Conservation (phyloP, 2,329 filamentous ascomycete genomes). For the Seiridium cupressi region DNA sequence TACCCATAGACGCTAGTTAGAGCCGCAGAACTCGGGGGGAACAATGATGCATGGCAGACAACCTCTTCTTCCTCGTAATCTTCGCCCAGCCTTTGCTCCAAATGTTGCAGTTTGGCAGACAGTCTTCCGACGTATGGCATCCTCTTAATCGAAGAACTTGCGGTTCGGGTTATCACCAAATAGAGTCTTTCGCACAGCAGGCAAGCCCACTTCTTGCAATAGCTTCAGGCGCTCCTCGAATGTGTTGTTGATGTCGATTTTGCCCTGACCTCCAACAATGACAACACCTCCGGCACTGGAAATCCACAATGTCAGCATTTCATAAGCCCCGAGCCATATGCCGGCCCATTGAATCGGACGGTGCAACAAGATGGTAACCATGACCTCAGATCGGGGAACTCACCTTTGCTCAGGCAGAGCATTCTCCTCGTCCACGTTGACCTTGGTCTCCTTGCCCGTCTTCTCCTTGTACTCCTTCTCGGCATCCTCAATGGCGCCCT, state of each 20-base stretch:
- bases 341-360: neutral
- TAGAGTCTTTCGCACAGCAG: conserved; percentile 78
- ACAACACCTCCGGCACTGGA: conserved; percentile 77
- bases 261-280: conserved; percentile 79
- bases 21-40: neutral
- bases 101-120: neutral
- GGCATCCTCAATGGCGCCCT: conserved; percentile 76
- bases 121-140: no score
- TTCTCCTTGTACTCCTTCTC: conserved; percentile 81
- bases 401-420: conserved; percentile 80
- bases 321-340: neutral
- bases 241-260: conserved; percentile 98
- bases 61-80: neutral
- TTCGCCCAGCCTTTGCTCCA: neutral
- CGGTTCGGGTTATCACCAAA: conserved; percentile 96
- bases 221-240: conserved; percentile 87
- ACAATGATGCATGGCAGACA: conserved; percentile 1
- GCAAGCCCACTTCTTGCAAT: conserved; percentile 81
- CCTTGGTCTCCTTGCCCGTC: conserved; percentile 65
- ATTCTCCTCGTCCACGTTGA: conserved; percentile 75
- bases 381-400: conserved; percentile 35
- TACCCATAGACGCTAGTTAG: neutral
- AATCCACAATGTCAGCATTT: neutral
- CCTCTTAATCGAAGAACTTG: conserved; percentile 82
- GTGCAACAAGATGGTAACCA: neutral